A percentile compares a stretch with the other conserved stretches of the same genome.
Conservation (phyloP, 2,329 filamentous ascomycete genomes). For the Fusarium setosum region DNA sequence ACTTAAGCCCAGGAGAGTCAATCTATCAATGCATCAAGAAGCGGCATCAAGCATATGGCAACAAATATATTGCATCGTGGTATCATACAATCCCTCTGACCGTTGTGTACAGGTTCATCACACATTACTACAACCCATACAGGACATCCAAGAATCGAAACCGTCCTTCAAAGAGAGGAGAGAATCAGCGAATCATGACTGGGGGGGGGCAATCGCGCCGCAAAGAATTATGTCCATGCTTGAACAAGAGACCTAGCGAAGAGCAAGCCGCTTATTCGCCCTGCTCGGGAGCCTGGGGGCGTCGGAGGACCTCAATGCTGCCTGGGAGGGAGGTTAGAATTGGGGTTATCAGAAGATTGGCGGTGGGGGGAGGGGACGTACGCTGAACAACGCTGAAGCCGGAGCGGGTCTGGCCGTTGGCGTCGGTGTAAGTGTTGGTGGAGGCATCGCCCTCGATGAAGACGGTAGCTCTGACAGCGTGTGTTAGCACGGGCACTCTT, state of each 20-base stretch:
- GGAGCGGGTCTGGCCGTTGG: constrained; percentile 75
- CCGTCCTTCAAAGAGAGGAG: constrained; percentile 34
- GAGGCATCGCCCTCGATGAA: constrained; percentile 86
- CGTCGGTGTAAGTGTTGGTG: constrained; percentile 74
- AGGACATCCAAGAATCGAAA: constrained; percentile 36
- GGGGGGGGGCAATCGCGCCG: neutral
- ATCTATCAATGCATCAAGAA: too few relatives aligned
- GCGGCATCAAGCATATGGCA: neutral
- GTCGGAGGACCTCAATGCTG: constrained; percentile 58
- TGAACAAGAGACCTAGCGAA: neutral
- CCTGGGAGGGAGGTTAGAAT: constrained; percentile 48
- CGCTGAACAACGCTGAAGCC: constrained; percentile 81
- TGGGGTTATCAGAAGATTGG: too few relatives aligned
- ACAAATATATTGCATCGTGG: constrained; percentile 39
- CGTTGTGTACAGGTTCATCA: constrained; percentile 31
- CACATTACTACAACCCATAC: constrained; percentile 37
- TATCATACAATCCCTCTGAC: constrained; percentile 39
- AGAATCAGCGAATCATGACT: constrained; percentile 20
- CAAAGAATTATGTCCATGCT: neutral
- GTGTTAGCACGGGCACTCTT: constrained; percentile 29
- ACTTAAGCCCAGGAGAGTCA: too few relatives aligned
- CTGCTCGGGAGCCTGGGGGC: constrained; percentile 46
- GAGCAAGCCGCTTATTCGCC: constrained; percentile 29
- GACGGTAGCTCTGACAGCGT: constrained; percentile 73
- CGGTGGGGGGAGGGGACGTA: constrained; percentile 60